Evolutionary conservation across 352 stramenopile genomes (phyloP).

Genomic region (Peronospora farinosa): DNA sequence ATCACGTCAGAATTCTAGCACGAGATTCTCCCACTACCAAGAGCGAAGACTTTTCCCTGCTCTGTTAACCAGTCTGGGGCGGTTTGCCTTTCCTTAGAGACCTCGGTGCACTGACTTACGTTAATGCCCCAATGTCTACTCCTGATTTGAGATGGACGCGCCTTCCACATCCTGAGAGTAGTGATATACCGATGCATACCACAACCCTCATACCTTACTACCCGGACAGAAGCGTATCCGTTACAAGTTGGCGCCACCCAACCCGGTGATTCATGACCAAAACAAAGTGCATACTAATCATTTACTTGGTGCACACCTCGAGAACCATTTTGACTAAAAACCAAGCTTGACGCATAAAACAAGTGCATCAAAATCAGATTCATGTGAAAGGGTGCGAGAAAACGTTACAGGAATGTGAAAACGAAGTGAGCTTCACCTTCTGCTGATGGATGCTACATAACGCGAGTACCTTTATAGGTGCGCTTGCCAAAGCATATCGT

Average conservation of each 20-base stretch:
- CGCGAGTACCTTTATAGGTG: no score
- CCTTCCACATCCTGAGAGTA: constrained; percentile 40
- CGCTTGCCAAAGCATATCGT: no score
- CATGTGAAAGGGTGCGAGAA: no score
- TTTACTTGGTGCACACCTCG: no score
- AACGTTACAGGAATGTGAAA: no score
- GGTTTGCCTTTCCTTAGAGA: constrained; percentile 46
- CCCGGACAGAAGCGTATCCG: constrained; percentile 39
- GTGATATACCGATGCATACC: constrained; percentile 19
- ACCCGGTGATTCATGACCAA: constrained; percentile 10
- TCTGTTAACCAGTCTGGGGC: constrained; percentile 51
- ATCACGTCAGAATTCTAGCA: constrained; percentile 39
- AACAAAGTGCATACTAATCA: no score
- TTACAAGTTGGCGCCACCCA: constrained; percentile 45
- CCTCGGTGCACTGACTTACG: constrained; percentile 33
- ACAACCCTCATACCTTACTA: constrained; percentile 35
- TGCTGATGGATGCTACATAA: no score
- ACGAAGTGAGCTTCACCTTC: no score
- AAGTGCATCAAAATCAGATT: no score
- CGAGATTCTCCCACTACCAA: constrained; percentile 55
- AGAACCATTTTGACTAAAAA: no score
- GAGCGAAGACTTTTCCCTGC: constrained; percentile 50
- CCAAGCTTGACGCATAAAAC: no score
- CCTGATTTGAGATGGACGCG: constrained; percentile 44
- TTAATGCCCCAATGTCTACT: constrained; percentile 37